These are phyloP conservation scores for Sextonia rubra DNA, from an alignment of 164 flowering plant genomes.

Conservation along the genomic window DNA sequence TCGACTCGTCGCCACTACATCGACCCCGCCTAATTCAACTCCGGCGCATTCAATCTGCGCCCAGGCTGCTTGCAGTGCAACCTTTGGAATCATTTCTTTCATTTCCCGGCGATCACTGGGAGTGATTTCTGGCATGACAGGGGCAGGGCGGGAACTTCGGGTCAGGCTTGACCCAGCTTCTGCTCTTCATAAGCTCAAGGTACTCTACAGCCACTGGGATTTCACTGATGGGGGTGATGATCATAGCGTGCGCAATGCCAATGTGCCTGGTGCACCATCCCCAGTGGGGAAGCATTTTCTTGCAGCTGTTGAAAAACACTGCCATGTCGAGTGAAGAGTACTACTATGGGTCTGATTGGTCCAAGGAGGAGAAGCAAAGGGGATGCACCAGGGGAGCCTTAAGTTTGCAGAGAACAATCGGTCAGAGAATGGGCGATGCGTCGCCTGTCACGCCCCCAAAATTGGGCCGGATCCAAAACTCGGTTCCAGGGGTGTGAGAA, in stretches of 20 bases:
- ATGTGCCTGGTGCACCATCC: slow-evolving; percentile 62
- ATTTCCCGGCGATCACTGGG: slow-evolving; percentile 71
- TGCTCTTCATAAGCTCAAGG: slow-evolving; percentile 53
- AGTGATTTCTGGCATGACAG: slow-evolving; percentile 66
- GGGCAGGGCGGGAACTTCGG: slow-evolving; percentile 89
- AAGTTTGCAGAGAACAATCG: slow-evolving; percentile 73
- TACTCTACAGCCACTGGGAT: slow-evolving; percentile 53
- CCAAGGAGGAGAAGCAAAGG: slow-evolving; percentile 55
- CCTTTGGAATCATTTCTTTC: slow-evolving; percentile 70
- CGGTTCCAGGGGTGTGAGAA: too few relatives aligned
- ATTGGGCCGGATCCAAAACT: too few relatives aligned
- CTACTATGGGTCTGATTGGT: slow-evolving; percentile 63
- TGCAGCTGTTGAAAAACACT: slow-evolving; percentile 40
- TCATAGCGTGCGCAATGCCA: slow-evolving; percentile 51
- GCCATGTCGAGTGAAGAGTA: slow-evolving; percentile 37
- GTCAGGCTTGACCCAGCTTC: slow-evolving; percentile 56
- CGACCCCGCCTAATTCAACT: too few relatives aligned
- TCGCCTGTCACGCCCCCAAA: too few relatives aligned
- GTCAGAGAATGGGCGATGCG: slow-evolving; percentile 51
- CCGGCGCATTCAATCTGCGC: slow-evolving; percentile 67
- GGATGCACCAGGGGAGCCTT: slow-evolving; percentile 51
- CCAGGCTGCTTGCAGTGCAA: slow-evolving; percentile 75
- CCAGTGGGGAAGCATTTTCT: slow-evolving; percentile 89
- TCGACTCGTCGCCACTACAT: too few relatives aligned
- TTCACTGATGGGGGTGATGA: slow-evolving; percentile 66